These are phyloP conservation scores for Taphrina populina DNA, from an alignment of 1,139 yeast genomes.

Conservation along the genomic window DNA sequence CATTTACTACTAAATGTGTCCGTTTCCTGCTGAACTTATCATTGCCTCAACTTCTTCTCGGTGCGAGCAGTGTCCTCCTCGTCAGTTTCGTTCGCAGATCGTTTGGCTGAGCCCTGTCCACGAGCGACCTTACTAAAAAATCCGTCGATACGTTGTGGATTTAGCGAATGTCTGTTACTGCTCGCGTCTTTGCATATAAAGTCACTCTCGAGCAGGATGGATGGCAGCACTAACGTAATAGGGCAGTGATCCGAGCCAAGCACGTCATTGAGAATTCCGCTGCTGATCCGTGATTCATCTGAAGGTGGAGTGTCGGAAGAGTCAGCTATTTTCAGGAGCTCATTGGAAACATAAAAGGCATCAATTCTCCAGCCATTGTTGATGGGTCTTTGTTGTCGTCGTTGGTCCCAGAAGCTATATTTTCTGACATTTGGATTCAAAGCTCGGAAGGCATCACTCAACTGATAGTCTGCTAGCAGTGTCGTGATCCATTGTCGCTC, in stretches of 20 bases:
- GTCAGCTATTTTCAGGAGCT: not conserved
- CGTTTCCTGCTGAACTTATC: not conserved
- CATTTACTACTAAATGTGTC: too few species aligned
- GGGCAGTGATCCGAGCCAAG: conserved; percentile 33
- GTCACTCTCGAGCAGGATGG: not conserved
- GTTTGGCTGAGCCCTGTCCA: conserved; percentile 27
- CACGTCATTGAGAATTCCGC: conserved; percentile 28
- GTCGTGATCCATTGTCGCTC: conserved; percentile 32
- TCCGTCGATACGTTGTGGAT: conserved; percentile 27
- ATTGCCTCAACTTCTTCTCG: not conserved
- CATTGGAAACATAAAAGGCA: conserved; percentile 25
- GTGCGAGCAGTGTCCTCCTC: conserved; percentile 2
- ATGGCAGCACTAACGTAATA: conserved; percentile 10
- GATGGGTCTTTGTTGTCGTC: conserved; percentile 17
- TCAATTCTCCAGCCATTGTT: conserved; percentile 34
- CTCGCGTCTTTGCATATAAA: conserved; percentile 28
- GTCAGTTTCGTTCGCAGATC: conserved; percentile 21
- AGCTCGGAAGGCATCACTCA: conserved; percentile 29
- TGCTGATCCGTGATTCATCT: too few species aligned
- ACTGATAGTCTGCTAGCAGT: conserved; percentile 6
- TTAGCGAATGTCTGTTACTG: conserved; percentile 23
- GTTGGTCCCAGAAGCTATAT: conserved; percentile 33
- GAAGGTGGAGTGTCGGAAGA: not conserved
- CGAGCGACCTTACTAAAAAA: conserved; percentile 22
- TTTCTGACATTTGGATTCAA: conserved; percentile 19